Conservation (phyloP, 2,329 filamentous ascomycete genomes). For the Penicillium sp. region DNA sequence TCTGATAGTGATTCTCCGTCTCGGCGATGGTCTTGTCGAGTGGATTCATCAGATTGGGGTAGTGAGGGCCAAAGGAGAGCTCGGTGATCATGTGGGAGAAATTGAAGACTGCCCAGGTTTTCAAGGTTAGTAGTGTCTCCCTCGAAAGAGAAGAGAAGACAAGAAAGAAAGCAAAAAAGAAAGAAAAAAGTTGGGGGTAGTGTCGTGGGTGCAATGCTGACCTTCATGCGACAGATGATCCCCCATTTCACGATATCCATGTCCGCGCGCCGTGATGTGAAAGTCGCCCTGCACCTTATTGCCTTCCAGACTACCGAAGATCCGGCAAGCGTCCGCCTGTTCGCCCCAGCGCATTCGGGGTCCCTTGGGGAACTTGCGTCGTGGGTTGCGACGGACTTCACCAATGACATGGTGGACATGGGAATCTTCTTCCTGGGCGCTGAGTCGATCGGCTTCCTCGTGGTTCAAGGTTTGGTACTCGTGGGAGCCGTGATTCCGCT, state of each 20-base stretch:
- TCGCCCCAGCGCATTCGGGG: slow-evolving; percentile 55
- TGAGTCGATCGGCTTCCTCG: slow-evolving; percentile 52
- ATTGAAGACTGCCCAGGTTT: slow-evolving; percentile 65
- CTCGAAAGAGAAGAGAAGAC: too few species aligned
- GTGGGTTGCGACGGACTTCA: slow-evolving; percentile 62
- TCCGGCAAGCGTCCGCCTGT: slow-evolving; percentile 69
- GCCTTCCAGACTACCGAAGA: slow-evolving; percentile 82
- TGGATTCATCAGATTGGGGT: slow-evolving; percentile 86
- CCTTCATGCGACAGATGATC: slow-evolving; percentile 72
- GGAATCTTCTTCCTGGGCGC: slow-evolving; percentile 59
- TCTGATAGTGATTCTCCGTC: slow-evolving; percentile 76
- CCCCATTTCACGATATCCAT: slow-evolving; percentile 82
- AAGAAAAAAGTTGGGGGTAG: background rate
- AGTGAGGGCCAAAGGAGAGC: slow-evolving; percentile 94
- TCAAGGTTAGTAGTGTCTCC: too few species aligned
- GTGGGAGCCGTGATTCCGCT: slow-evolving; percentile 56
- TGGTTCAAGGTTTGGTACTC: slow-evolving; percentile 52
- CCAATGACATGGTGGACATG: slow-evolving; percentile 89
- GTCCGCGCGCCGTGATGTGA: slow-evolving; percentile 89
- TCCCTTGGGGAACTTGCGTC: slow-evolving; percentile 63
- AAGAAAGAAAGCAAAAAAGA: too few species aligned
- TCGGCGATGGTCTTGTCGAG: slow-evolving; percentile 82
- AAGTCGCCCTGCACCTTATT: slow-evolving; percentile 99
- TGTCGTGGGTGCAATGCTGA: slow-evolving; percentile 29
- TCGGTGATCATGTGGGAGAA: slow-evolving; percentile 96